Percentiles rank a stretch among this genome's conserved stretches.
Conservation (phyloP, 768 basidiomycete species). For the Clitopilus passeckerianus region DNA sequence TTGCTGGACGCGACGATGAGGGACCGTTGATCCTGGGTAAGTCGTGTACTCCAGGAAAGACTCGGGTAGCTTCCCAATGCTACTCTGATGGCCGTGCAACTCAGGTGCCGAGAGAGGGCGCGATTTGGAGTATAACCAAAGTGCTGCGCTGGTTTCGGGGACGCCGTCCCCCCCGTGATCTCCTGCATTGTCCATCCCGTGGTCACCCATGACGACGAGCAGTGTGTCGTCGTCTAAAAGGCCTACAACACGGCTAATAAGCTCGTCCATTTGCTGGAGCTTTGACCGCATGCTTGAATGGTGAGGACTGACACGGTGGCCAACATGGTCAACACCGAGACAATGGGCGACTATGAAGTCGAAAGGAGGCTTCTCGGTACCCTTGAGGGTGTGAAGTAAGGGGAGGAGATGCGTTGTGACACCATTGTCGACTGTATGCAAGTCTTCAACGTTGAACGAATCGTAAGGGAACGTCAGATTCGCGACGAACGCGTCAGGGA, state of each 20-base stretch:
- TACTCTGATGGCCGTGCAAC: not conserved
- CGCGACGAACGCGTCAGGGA: constrained; percentile 66
- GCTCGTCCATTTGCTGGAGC: constrained; percentile 81
- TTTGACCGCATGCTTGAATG: constrained; percentile 84
- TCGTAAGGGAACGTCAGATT: constrained; percentile 85
- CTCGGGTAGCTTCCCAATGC: constrained; percentile 31
- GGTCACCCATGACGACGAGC: constrained; percentile 89
- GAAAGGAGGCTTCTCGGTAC: constrained; percentile 45
- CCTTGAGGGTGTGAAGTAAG: constrained; percentile 35
- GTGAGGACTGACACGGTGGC: constrained; percentile 90
- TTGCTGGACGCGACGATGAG: constrained; percentile 75
- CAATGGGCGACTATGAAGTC: constrained; percentile 91
- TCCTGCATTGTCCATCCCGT: constrained; percentile 93
- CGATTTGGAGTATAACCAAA: constrained; percentile 93
- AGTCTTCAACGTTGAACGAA: constrained; percentile 97
- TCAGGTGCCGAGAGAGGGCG: constrained; percentile 34
- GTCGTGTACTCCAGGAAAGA: constrained; percentile 47
- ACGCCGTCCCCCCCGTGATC: constrained; percentile 93
- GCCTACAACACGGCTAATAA: constrained; percentile 69
- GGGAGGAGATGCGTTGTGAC: constrained; percentile 84
- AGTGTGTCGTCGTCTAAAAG: constrained; percentile 83
- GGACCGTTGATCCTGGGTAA: constrained; percentile 53
- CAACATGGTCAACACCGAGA: constrained; percentile 94
- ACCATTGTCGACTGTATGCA: constrained; percentile 92
- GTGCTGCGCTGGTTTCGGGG: constrained; percentile 77